Base-by-base conservation (phyloP, 1,139 yeast species). In the Geotrichum carabidarum region DNA sequence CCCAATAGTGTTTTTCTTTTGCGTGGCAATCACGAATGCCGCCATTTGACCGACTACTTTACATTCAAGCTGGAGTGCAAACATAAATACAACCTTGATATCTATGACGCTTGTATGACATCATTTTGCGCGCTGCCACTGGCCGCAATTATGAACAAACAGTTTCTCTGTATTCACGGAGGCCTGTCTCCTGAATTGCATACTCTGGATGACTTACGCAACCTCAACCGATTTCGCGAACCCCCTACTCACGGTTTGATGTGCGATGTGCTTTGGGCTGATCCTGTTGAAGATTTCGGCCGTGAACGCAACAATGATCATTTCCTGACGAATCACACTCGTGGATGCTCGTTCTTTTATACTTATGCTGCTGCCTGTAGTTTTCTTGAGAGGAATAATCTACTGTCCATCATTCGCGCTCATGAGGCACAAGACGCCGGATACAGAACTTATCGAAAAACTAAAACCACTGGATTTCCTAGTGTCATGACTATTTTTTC, bases 391-490 rank as follows among this genome's bases (percentile, higher is more conserved):
- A 77, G 83, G 58, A 93, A 91, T 45, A 87, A 89, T 32, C 73
- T 93, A 48, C 73, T 93, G 47, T 86, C 93, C 11, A 81, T 93
- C 43, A 90, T 93, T 51, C 78, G 99, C 59, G 99, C 98, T 1
- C 99, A 93, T 69, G 98, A 93, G 71, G 98, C 98, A 1, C 99
- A 93, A 70, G 97, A 93, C 70, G 94, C 95, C n/a, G 99, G 99
- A 31, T 93, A 90, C 72, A 77, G 97, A 68, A 93, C 94, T 86
- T 93, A 93, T 72, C 86, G 86, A 62, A 81, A 89, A 62, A 89
- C 96, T 2, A 80, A 82, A 61, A 79, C 87, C 17, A 84, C 91
- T 67, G 95, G 95, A n/a, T 93, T 93, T 70, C 98, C 98, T 1
- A 83, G 94, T 15, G 78, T 93, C 50, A 80, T 93, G 70, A 91